phyloP scores from a whole-genome alignment of 371 early-diverging fungal genomes.

The Mortierella sp. region DNA sequence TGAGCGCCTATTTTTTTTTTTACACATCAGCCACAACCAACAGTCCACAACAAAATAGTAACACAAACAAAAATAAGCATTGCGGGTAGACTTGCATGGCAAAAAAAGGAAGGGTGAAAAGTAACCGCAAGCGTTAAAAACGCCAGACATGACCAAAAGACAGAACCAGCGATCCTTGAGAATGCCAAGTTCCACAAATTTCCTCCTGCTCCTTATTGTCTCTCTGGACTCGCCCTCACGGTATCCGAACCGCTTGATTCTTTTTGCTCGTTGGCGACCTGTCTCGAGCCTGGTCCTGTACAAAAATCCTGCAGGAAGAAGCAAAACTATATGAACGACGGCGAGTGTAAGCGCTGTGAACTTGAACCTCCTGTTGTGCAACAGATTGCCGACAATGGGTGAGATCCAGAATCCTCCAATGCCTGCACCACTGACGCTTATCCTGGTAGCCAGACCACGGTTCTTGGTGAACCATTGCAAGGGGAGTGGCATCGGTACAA shows the following conservation, averaged over 20 bases:
- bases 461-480: conserved; percentile 82
- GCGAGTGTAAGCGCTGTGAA: conserved; percentile 77
- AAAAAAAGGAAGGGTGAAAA: conserved; percentile 51
- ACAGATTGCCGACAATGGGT: conserved; percentile 71
- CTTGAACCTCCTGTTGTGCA: conserved; percentile 66
- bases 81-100: conserved; percentile 5
- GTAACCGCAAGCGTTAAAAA: conserved; percentile 44
- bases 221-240: conserved; percentile 47
- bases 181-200: conserved; percentile 58
- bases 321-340: conserved; percentile 66
- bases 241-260: conserved; percentile 34
- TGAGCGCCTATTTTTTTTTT: neutral
- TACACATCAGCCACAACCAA: neutral
- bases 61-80: neutral
- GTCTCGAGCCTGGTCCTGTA: conserved; percentile 29
- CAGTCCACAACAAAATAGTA: neutral
- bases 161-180: conserved; percentile 52
- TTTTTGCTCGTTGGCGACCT: conserved; percentile 27
- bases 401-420: conserved; percentile 83
- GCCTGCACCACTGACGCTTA: conserved; percentile 83
- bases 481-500: conserved; percentile 70
- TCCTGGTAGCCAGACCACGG: conserved; percentile 80
- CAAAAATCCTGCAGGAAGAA: conserved; percentile 59
- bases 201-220: conserved; percentile 28
- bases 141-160: conserved; percentile 40